phyloP scores from a whole-genome alignment of 2,329 filamentous ascomycete species.

The Fusarium napiforme region DNA sequence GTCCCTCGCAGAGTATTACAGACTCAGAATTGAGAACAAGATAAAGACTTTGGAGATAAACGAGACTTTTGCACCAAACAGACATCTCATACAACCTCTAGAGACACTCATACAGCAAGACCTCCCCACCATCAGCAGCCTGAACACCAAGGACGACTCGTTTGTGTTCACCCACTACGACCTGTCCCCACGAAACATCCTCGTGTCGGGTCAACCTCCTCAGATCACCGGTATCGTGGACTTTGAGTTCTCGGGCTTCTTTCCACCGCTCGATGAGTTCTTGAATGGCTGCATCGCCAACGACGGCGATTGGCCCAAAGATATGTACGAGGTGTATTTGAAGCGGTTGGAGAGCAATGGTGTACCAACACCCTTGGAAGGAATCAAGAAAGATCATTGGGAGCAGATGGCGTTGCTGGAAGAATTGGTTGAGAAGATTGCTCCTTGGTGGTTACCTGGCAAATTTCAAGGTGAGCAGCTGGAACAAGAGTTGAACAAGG shows the following conservation, averaged over 20 bases:
- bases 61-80: not conserved
- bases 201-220: not conserved
- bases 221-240: conserved; percentile 11
- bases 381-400: not conserved
- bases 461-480: not conserved
- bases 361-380: not conserved
- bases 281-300: conserved; percentile 11
- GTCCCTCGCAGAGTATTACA: not conserved
- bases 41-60: not conserved
- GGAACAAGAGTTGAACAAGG: not conserved
- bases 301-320: not conserved
- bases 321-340: not conserved
- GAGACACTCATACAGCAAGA: not conserved
- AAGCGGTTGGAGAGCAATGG: not conserved
- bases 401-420: not conserved
- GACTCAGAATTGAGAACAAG: not conserved
- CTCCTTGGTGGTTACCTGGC: conserved; percentile 18
- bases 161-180: conserved; percentile 21
- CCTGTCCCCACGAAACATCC: conserved; percentile 9
- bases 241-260: conserved; percentile 24
- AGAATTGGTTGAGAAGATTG: not conserved
- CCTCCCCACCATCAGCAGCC: rapidly evolving
- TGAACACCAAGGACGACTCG: not conserved
- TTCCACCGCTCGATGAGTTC: conserved; percentile 1
- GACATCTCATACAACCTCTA: not conserved